Base-by-base conservation (phyloP, 1,284 basidiomycete genomes). In the Malassezia furfur region DNA sequence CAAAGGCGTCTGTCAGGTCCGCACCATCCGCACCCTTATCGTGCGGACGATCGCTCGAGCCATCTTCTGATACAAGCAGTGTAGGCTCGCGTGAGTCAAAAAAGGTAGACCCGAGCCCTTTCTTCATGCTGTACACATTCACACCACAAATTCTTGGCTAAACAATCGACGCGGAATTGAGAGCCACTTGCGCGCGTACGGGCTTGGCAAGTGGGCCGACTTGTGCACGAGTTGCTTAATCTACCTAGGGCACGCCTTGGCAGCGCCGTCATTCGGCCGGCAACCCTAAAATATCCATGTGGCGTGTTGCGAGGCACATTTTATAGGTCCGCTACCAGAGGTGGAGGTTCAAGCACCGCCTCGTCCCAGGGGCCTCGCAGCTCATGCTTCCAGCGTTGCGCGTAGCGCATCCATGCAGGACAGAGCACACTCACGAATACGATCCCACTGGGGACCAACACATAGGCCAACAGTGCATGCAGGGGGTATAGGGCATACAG, bases 331-430 rank as follows among this genome's bases (percentile, higher is more conserved):
- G 7, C 25, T 7, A 28, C 25, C 25, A 28, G 25, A 28, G 25
- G 25, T 28, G 25, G 25, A 28, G 25, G 25, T 28, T 7, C 25
- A 28, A 32, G 22, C 19, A 57, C 50, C 4, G 55, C 55, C 34
- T 57, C 55, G 31, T 57, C 55, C 55, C 55, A 57, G 9, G 55
- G 55, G 12, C 55, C 55, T 15, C 55, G 55, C 38, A 52, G 43
- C 22, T 52, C 55, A 1, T 39, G 50, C 50, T 57, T 57, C 55
- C 55, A 57, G 25, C 41, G 44, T 44, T 57, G 55, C 14, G 50
- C 37, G 31, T 37, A 35, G 9, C 45, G 51, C 55, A 57, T 52
- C 50, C 43, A 57, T 14, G 31, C 15, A 3, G 55, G 55, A 28
- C 55, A 57, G 11, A 57, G n/a, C 3, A 52, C 19, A 12, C 32